Percentiles rank a stretch among this genome's conserved stretches.
phyloP scores from a whole-genome alignment of 495 filamentous ascomycete genomes.

The Cercophora samala region DNA sequence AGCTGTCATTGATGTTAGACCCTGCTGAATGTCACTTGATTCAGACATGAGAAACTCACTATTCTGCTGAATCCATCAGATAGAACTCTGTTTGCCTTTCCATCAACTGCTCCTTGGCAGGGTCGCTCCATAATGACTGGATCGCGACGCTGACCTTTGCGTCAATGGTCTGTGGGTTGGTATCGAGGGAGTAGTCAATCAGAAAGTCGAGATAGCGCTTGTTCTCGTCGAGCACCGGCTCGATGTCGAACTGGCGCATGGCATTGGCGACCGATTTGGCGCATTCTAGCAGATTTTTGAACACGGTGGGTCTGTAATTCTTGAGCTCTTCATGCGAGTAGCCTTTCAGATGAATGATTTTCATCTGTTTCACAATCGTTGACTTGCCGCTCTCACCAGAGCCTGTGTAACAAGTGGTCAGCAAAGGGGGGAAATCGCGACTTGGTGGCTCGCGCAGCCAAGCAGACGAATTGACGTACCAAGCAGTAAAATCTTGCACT shows the following conservation, averaged over 20 bases:
- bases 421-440: not conserved
- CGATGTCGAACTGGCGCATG: constrained; percentile 82
- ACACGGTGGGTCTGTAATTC: constrained; percentile 90
- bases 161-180: constrained; percentile 82
- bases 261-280: constrained; percentile 86
- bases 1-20: constrained; percentile 51
- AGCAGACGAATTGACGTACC: constrained; percentile 54
- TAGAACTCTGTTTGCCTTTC: constrained; percentile 98
- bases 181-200: constrained; percentile 81
- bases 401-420: constrained; percentile 49
- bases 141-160: constrained; percentile 75
- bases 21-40: not conserved
- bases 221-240: constrained; percentile 67
- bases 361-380: constrained; percentile 99
- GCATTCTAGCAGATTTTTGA: constrained; percentile 97
- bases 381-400: constrained; percentile 99
- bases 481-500: constrained; percentile 97
- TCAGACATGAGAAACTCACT: constrained; percentile 57
- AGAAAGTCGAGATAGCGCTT: constrained; percentile 73
- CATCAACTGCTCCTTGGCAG: constrained; percentile 76
- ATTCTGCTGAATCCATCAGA: constrained; percentile 97
- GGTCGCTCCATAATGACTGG: constrained; percentile 84
- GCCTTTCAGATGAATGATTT: constrained; percentile 97
- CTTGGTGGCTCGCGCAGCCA: not conserved
- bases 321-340: constrained; percentile 88